Evolutionary conservation across 1,284 basidiomycete genomes (phyloP).

Genomic region (Tilletiopsis washingtonensis): DNA sequence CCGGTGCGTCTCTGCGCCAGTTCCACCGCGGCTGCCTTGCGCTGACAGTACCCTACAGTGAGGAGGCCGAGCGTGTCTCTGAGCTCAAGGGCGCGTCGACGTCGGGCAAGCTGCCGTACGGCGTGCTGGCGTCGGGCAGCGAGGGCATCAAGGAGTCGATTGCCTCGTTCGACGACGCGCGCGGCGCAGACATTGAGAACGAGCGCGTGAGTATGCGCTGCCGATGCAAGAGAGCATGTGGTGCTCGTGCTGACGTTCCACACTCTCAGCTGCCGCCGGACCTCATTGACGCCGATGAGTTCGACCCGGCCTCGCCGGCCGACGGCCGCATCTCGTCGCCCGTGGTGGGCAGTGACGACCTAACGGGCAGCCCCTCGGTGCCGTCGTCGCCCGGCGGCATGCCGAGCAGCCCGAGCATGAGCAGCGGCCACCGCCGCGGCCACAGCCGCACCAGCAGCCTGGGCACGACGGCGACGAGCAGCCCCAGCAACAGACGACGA

Average conservation of each 20-base stretch:
- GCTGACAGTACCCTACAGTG: too few relatives aligned
- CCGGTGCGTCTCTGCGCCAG: too few relatives aligned
- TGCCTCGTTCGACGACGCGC: conserved; percentile 86
- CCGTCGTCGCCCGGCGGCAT: conserved; percentile 7
- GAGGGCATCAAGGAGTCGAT: conserved; percentile 96
- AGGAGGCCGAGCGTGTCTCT: conserved; percentile 94
- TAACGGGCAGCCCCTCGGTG: conserved; percentile 1
- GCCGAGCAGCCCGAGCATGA: background rate
- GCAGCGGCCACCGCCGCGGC: conserved; percentile 54
- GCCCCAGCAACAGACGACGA: conserved; percentile 81
- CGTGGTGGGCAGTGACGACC: background rate
- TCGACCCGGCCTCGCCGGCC: conserved; percentile 58
- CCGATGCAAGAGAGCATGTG: background rate
- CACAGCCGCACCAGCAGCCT: conserved; percentile 80
- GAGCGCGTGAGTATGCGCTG: conserved; percentile 52
- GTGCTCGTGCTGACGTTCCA: background rate
- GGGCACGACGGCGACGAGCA: conserved; percentile 84
- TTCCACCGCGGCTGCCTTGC: too few relatives aligned
- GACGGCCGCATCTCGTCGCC: conserved; percentile 52
- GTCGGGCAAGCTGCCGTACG: conserved; percentile 71
- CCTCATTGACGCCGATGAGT: conserved; percentile 75
- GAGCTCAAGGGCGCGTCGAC: conserved; percentile 88
- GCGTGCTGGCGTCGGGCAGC: conserved; percentile 75
- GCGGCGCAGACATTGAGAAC: conserved; percentile 98
- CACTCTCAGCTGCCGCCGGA: conserved; percentile 67